Evolutionary conservation across 805 yeast genomes (phyloP).

Genomic region (Yarrowia keelungensis): DNA sequence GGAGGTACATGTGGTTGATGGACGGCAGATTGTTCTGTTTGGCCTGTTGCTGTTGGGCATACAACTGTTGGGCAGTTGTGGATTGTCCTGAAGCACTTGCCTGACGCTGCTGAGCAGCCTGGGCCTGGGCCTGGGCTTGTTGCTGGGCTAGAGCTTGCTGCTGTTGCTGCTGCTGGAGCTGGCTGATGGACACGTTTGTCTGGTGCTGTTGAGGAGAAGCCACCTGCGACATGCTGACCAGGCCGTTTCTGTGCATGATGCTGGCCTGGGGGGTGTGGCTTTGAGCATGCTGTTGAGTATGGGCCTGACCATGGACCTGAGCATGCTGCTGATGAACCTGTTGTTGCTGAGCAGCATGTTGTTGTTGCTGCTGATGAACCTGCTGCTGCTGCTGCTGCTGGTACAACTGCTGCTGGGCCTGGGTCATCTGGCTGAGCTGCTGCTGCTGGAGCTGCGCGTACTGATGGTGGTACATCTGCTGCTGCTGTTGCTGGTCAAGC

Average conservation of each 20-base stretch:
- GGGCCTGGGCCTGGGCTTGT: conserved; percentile 2
- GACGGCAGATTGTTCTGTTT: conserved; percentile 32
- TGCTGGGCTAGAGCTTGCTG: conserved; percentile 38
- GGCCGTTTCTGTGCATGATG: no score
- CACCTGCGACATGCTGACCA: conserved; percentile 15
- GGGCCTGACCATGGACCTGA: conserved; percentile 16
- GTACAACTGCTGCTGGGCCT: conserved; percentile 5
- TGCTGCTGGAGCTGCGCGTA: conserved; percentile 11
- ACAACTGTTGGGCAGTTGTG: background rate
- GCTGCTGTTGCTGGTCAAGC: background rate
- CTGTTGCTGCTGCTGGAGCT: conserved; percentile 40
- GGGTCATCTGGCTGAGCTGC: background rate
- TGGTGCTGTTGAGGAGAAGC: conserved; percentile 25
- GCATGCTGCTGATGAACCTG: conserved; percentile 12
- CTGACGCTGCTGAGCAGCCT: background rate
- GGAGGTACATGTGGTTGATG: conserved; percentile 20
- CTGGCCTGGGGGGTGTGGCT: no score
- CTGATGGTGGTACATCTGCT: background rate
- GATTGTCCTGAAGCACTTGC: background rate
- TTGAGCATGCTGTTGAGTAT: background rate
- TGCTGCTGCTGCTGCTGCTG: conserved; percentile 16
- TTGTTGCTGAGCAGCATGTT: no score
- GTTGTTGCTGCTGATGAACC: conserved; percentile 7
- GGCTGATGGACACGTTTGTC: conserved; percentile 12
- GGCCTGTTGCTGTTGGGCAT: conserved; percentile 4